Percentiles rank a stretch among this genome's conserved stretches.
These are phyloP conservation scores for Protomyces inouyei DNA, from an alignment of 1,139 yeast genomes.

Conservation along the genomic window DNA sequence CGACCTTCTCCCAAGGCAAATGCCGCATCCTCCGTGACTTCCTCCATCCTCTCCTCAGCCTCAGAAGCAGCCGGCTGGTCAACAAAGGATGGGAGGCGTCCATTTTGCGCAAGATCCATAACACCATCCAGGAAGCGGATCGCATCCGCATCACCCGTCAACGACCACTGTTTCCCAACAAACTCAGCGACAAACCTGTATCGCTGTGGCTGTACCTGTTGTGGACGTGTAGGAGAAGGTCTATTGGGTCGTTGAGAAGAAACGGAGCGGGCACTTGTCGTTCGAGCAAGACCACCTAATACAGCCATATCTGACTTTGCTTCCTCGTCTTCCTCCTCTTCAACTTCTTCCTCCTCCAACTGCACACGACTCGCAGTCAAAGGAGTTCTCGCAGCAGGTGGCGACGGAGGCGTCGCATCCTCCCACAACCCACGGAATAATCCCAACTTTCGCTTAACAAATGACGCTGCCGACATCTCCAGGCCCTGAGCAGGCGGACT, in stretches of 20 bases:
- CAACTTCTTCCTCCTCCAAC: neutral
- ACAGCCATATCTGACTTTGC: neutral
- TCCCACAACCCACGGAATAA: constrained; percentile 21
- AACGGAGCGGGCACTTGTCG: neutral
- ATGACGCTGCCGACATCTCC: neutral
- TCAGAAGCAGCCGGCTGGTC: neutral
- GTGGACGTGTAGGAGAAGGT: neutral
- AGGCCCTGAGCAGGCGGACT: neutral
- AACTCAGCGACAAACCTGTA: constrained; percentile 19
- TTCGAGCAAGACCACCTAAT: neutral
- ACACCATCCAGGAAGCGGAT: constrained; percentile 20
- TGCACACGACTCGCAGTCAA: neutral
- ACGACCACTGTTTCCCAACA: constrained; percentile 25
- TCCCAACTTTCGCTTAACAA: constrained; percentile 13
- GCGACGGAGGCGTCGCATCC: constrained; percentile 1
- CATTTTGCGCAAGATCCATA: constrained; percentile 17
- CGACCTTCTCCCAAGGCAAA: constrained; percentile 8
- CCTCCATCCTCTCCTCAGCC: neutral
- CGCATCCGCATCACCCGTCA: constrained; percentile 24
- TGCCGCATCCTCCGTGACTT: neutral
- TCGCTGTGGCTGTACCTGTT: constrained; percentile 4
- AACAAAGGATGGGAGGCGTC: constrained; percentile 10
- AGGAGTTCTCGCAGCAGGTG: neutral
- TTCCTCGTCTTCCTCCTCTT: neutral
- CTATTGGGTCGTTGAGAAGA: neutral